A percentile compares a stretch with the other conserved stretches of the same genome.
Evolutionary conservation across 164 flowering plant genomes (phyloP).

Genomic region (Magnolia sinica): DNA sequence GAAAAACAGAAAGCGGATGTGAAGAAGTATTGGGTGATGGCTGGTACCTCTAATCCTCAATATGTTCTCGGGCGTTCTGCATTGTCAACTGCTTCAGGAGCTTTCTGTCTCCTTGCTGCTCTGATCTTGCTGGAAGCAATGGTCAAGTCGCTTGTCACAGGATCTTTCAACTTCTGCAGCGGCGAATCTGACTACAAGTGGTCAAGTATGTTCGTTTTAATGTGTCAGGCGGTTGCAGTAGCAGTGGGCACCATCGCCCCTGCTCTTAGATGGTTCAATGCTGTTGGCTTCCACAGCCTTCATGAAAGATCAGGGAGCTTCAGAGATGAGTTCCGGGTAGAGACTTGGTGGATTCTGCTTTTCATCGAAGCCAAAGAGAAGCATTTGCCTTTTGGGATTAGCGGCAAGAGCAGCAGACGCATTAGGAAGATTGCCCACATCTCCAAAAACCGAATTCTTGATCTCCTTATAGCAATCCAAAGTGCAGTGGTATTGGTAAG

Average conservation of each 20-base stretch:
- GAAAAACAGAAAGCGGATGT: constrained; percentile 35
- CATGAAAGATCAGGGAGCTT: neutral
- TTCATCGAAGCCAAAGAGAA: constrained; percentile 17
- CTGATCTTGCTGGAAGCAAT: constrained; percentile 41
- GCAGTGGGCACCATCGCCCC: constrained; percentile 8
- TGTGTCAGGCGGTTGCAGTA: constrained; percentile 5
- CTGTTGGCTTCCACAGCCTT: neutral
- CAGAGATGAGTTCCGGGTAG: constrained; percentile 23
- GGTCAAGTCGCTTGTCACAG: constrained; percentile 31
- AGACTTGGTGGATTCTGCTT: constrained; percentile 35
- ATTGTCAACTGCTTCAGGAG: constrained; percentile 54
- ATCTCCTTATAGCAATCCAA: constrained; percentile 37
- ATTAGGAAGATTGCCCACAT: constrained; percentile 1
- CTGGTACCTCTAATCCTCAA: constrained; percentile 58
- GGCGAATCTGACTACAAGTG: constrained; percentile 64
- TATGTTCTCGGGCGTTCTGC: constrained; percentile 59
- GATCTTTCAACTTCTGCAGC: constrained; percentile 34
- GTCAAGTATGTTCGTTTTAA: constrained; percentile 23
- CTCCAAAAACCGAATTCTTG: neutral
- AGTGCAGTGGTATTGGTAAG: constrained; percentile 36
- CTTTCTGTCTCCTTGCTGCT: constrained; percentile 43
- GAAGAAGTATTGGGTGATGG: constrained; percentile 61
- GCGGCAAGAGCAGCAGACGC: neutral
- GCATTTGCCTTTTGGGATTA: constrained; percentile 1
- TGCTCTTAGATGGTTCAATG: constrained; percentile 9